phyloP scores from a whole-genome alignment of 192 early-diverging fungal species.

The Podila horticola region DNA sequence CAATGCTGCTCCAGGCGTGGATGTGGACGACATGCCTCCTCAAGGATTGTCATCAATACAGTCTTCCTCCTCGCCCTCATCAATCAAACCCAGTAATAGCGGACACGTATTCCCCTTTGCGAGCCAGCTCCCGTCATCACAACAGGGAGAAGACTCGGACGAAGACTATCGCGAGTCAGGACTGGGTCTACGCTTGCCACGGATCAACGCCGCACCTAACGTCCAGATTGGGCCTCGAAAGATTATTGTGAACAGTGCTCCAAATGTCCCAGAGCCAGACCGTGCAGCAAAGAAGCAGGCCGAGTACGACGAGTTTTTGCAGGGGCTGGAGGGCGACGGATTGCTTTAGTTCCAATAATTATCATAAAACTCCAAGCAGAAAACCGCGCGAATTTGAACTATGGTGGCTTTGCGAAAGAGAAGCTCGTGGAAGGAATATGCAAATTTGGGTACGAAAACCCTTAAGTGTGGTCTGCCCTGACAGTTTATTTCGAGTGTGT shows the following conservation, averaged over 20 bases:
- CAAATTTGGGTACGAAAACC: neutral
- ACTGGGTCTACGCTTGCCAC: slow-evolving; percentile 30
- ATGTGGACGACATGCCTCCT: slow-evolving; percentile 18
- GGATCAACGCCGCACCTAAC: slow-evolving; percentile 34
- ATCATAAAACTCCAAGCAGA: neutral
- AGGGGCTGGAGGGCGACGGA: slow-evolving; percentile 41
- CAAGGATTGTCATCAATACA: neutral
- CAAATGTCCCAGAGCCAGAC: slow-evolving; percentile 33
- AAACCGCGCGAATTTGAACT: neutral
- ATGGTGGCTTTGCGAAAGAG: slow-evolving; percentile 2
- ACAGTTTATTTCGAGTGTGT: neutral
- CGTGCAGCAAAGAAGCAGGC: slow-evolving; percentile 43
- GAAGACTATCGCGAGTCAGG: slow-evolving; percentile 24
- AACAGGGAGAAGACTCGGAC: neutral
- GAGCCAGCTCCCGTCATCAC: neutral
- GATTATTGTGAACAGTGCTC: slow-evolving; percentile 44
- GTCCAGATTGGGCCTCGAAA: slow-evolving; percentile 16
- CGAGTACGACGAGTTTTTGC: slow-evolving; percentile 46
- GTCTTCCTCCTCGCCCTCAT: neutral
- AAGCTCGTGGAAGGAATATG: slow-evolving; percentile 4
- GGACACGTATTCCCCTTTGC: too few species aligned
- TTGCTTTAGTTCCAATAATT: slow-evolving; percentile 8
- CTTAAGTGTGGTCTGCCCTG: neutral
- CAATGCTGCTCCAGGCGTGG: slow-evolving; percentile 46
- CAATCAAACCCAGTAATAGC: too few species aligned